Evolutionary conservation across 306 rosid species (phyloP).

Genomic region (Prunus persica): DNA sequence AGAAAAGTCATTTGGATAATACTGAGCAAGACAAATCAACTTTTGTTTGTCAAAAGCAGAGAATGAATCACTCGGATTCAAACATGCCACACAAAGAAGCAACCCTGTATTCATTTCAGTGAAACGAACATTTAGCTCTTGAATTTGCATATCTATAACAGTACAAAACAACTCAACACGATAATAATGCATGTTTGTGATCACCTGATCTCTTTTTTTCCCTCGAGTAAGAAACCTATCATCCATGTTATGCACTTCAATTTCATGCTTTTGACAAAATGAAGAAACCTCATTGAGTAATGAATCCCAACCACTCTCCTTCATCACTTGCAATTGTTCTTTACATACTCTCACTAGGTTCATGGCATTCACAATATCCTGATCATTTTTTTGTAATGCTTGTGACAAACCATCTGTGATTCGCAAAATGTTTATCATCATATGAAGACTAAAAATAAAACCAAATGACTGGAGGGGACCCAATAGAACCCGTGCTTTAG

Average conservation of each 20-base stretch:
- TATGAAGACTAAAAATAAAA: background rate
- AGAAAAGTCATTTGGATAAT: slow-evolving; percentile 14
- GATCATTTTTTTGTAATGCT: slow-evolving; percentile 16
- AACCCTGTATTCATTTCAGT: background rate
- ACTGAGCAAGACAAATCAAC: background rate
- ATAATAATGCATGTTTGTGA: slow-evolving; percentile 12
- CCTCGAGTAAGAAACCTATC: background rate
- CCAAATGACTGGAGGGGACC: background rate
- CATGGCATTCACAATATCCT: slow-evolving; percentile 21
- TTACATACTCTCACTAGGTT: background rate
- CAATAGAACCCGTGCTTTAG: background rate
- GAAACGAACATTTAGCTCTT: slow-evolving; percentile 11
- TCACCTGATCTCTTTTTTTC: background rate
- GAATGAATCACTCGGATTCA: background rate
- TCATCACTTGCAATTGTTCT: slow-evolving; percentile 5
- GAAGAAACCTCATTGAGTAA: background rate
- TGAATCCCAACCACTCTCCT: slow-evolving; percentile 13
- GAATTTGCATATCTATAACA: slow-evolving; percentile 10
- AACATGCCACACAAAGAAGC: slow-evolving; percentile 12
- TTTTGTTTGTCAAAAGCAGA: slow-evolving; percentile 5
- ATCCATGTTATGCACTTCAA: background rate
- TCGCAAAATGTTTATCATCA: background rate
- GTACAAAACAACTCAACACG: slow-evolving; percentile 1
- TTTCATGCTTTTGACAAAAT: slow-evolving; percentile 1
- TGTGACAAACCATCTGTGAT: slow-evolving; percentile 2